Percentiles rank a stretch among this genome's conserved stretches.
Evolutionary conservation across 805 yeast genomes (phyloP).

Genomic region (Geotrichum ghanense): DNA sequence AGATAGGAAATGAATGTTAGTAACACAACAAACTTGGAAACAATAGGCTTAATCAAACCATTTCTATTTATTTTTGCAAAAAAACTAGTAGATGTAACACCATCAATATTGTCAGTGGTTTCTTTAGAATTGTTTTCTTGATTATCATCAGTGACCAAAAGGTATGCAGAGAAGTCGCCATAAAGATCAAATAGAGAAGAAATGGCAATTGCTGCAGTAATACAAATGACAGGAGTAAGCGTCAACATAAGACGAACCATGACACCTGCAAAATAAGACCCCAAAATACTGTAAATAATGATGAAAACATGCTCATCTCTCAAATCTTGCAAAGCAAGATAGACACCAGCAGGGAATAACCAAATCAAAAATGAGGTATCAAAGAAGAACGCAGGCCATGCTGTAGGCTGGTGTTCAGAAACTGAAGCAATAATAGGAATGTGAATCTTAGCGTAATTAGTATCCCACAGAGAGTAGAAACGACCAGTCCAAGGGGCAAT

Average conservation of each 20-base stretch:
- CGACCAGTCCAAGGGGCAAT: constrained; percentile 99
- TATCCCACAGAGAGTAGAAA: constrained; percentile 97
- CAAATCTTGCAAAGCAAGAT: constrained; percentile 78
- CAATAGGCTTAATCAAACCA: constrained; percentile 15
- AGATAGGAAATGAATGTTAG: constrained; percentile 35
- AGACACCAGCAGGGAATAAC: constrained; percentile 98
- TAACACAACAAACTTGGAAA: constrained; percentile 27
- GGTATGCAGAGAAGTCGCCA: constrained; percentile 6
- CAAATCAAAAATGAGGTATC: constrained; percentile 89
- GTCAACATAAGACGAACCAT: constrained; percentile 98
- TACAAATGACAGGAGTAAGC: constrained; percentile 92
- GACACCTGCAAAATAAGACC: constrained; percentile 96
- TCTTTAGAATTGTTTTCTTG: constrained; percentile 4
- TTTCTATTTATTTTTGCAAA: background rate
- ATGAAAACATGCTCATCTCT: constrained; percentile 88
- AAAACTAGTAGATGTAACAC: constrained; percentile 6
- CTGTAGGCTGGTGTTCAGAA: constrained; percentile 99
- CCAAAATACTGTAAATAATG: constrained; percentile 80
- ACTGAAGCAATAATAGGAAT: constrained; percentile 98
- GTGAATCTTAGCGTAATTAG: constrained; percentile 93
- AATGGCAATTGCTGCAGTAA: constrained; percentile 79
- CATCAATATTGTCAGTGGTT: constrained; percentile 2
- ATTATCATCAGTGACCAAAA: background rate
- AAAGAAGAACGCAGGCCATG: constrained; percentile 97
- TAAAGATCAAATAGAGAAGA: constrained; percentile 78